Percentiles rank a stretch among this genome's conserved stretches.
These are phyloP conservation scores for Malassezia furfur DNA, from an alignment of 1,284 basidiomycete genomes.

Conservation along the genomic window DNA sequence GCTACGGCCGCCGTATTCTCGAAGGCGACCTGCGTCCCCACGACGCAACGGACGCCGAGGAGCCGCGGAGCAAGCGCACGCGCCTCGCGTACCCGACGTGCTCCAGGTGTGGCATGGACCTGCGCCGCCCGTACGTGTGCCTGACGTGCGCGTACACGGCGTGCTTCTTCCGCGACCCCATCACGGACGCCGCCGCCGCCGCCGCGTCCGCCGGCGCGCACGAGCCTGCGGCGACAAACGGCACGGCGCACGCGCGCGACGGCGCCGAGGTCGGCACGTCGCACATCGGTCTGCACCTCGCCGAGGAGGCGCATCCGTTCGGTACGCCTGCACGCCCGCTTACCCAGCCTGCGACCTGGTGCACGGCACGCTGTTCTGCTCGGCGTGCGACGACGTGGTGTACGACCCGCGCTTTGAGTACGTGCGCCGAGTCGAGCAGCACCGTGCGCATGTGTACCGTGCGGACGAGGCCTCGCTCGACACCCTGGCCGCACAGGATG, in stretches of 20 bases:
- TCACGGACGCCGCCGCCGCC: not conserved
- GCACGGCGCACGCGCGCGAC: conserved; percentile 15
- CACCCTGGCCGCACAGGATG: not conserved
- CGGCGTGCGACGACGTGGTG: conserved; percentile 36
- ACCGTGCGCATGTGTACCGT: conserved; percentile 15
- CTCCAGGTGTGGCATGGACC: conserved; percentile 24
- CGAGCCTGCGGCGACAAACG: not conserved
- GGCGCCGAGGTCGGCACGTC: conserved; percentile 24
- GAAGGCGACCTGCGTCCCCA: conserved; percentile 24
- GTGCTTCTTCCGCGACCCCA: conserved; percentile 29
- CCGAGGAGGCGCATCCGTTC: conserved; percentile 12
- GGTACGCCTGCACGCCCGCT: conserved; percentile 8
- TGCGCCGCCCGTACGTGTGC: conserved; percentile 43
- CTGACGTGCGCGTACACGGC: conserved; percentile 34
- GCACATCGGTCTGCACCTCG: conserved; percentile 17
- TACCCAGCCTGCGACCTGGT: conserved; percentile 33
- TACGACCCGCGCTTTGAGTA: conserved; percentile 36
- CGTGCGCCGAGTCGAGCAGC: conserved; percentile 20
- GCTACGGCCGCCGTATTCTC: conserved; percentile 33
- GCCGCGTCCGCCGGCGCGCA: not conserved
- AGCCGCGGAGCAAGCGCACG: conserved; percentile 6
- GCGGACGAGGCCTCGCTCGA: conserved; percentile 18
- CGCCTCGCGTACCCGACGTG: conserved; percentile 40
- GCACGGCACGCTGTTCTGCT: conserved; percentile 40
- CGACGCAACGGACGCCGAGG: conserved; percentile 21